These are phyloP conservation scores for Zea mays DNA, from an alignment of 176 grass and related monocot species.

Conservation along the genomic window DNA sequence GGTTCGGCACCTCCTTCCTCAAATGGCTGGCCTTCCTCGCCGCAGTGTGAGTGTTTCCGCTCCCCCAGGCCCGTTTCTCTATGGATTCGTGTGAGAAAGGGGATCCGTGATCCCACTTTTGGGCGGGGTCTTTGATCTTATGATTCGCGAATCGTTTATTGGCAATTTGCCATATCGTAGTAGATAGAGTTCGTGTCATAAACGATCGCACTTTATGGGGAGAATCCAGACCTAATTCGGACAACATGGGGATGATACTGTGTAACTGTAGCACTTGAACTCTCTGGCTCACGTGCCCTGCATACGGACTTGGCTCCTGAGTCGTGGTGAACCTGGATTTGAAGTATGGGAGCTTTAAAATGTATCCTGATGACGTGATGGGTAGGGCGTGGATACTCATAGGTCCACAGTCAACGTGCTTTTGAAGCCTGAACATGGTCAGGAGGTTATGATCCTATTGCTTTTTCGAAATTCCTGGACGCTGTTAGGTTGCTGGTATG, in stretches of 20 bases:
- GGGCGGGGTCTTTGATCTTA: not conserved
- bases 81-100: not conserved
- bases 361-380: not conserved
- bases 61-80: not conserved
- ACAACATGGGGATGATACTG: not conserved
- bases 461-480: not conserved
- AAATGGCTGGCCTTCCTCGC: constrained; percentile 77
- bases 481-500: not conserved
- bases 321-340: not conserved
- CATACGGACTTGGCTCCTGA: not conserved
- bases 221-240: not conserved
- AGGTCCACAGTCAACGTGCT: not conserved
- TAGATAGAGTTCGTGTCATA: not conserved
- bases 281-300: not conserved
- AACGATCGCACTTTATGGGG: no score
- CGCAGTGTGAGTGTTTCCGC: constrained; percentile 53
- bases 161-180: not conserved
- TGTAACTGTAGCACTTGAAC: not conserved
- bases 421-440: not conserved
- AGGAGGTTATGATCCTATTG: not conserved
- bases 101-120: constrained; percentile 22
- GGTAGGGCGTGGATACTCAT: not conserved
- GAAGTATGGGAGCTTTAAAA: not conserved
- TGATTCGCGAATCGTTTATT: not conserved
- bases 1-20: constrained; percentile 63